Conservation (phyloP, 129 eudicot species). For the Daucus carota region DH1_v3.0 NC_030385.2:18750501-18751000, state of each 20-base stretch:
- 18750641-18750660: no score
- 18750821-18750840: background rate
- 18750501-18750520: no score
- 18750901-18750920: background rate
- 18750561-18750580: no score
- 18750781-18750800: constrained; percentile 61
- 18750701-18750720: no score
- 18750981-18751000: constrained; percentile 61
- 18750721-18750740: no score
- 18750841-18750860: background rate
- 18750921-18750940: background rate
- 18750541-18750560: no score
- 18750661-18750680: no score
- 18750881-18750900: background rate
- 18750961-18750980: constrained; percentile 86
- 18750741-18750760: constrained; percentile 44
- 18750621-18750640: no score
- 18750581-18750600: no score
- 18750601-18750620: no score
- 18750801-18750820: background rate
- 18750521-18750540: no score
- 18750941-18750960: constrained; percentile 78
- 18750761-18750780: constrained; percentile 80
- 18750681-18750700: no score
- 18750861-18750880: background rate